Evolutionary conservation across 2,329 filamentous ascomycete species (phyloP), one percentile per base, ranked within the genome.

Genomic region (Trematosphaeria pertusa): DNA sequence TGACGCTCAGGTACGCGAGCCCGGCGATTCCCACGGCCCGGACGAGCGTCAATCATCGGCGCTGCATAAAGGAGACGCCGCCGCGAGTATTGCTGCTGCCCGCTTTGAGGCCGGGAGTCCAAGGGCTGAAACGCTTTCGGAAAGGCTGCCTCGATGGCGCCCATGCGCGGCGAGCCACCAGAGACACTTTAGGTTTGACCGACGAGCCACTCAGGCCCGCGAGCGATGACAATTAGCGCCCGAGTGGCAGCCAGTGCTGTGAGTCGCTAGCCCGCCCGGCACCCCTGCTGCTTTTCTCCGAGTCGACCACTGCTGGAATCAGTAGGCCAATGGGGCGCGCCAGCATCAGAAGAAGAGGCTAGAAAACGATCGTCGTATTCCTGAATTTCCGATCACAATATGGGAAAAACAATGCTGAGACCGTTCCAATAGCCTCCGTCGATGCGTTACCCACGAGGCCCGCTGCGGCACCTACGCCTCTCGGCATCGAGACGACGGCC

Each of bases 351-450:
- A 56, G 56, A 60, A 50, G 62, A 57, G 59, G 58, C 64, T 58
- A 60, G 60, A 57, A 56, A 66, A 59, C 56, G 62, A 68, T 70
- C 64, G 67, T 70, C 69, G 55, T 66, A 65, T 69, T 69, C 55
- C 59, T 71, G 58, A 58, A 56, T 56, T 66, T 72, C 65, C 67
- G 64, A 69, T 65, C 59, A 64, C 59, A 66, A 61, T 64, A 64
- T 60, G 52, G 50, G 54, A 68, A 69, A 67, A 65, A 52, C 50
- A 59, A 61, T 59, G 58, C 59, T 65, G 61, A 64, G 51, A 59
- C 59, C 54, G 47, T 69, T 62, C 62, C 63, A 65, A 61, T 62
- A 58, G 49, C 41, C 61, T 44, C 52, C 56, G 34, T 43, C 60
- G 46, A 54, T 57, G 43, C 61, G 51, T 43, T 57, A 43, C 43